Conservation (phyloP, 371 early-diverging fungal species). For the Dichotomocladium elegans region DNA sequence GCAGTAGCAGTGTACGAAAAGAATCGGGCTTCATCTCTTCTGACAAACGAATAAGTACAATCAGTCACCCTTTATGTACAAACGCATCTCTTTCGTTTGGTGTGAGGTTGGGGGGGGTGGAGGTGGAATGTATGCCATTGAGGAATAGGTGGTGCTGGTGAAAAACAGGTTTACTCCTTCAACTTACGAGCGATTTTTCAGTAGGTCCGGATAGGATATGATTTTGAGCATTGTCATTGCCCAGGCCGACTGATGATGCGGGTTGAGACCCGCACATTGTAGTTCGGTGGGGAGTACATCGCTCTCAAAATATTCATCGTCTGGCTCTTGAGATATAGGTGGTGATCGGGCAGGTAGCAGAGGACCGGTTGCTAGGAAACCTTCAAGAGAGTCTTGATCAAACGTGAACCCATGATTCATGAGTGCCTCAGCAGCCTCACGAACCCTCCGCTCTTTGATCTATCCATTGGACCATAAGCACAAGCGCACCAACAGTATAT, state of each 20-base stretch:
- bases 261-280: conserved; percentile 64
- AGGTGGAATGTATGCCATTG: no score
- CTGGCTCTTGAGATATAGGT: not conserved
- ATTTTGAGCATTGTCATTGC: conserved; percentile 61
- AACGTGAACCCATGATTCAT: conserved; percentile 52
- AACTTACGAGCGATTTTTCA: conserved; percentile 18
- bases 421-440: conserved; percentile 55
- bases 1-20: conserved; percentile 71
- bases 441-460: conserved; percentile 61
- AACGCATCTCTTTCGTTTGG: no score
- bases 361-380: not conserved
- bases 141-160: no score
- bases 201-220: conserved; percentile 57
- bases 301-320: conserved; percentile 6
- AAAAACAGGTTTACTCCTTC: no score
- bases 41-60: not conserved
- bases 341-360: not conserved
- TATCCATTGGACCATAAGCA: conserved; percentile 8
- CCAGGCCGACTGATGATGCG: conserved; percentile 47
- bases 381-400: conserved; percentile 36
- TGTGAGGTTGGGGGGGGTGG: no score
- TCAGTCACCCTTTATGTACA: not conserved
- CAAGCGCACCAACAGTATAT: no score
- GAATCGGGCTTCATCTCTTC: conserved; percentile 29
- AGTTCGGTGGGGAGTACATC: conserved; percentile 49